Evolutionary conservation across 2,329 filamentous ascomycete species (phyloP).

Genomic region (Diaporthe velutina): DNA sequence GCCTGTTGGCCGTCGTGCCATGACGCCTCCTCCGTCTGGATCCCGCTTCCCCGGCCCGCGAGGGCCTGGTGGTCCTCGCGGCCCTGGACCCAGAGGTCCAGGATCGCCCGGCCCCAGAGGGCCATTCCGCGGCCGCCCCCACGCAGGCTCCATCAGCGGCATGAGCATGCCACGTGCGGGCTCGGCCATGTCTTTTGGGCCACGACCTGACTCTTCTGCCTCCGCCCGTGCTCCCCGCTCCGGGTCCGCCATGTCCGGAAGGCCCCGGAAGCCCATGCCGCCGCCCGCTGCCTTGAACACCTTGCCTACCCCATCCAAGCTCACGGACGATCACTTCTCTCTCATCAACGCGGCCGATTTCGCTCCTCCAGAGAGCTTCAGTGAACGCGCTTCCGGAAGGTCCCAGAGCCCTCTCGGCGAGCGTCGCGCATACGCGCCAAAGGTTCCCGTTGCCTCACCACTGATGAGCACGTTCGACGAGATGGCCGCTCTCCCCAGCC

Average conservation of each 20-base stretch:
- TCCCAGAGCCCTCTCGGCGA: conserved; percentile 75
- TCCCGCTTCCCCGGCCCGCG: conserved; percentile 57
- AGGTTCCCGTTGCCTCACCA: conserved; percentile 80
- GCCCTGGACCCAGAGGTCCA: conserved; percentile 36
- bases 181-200: conserved; percentile 49
- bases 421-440: conserved; percentile 80
- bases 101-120: conserved; percentile 39
- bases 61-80: conserved; percentile 46
- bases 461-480: conserved; percentile 89
- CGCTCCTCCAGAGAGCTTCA: conserved; percentile 79
- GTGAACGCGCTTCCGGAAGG: conserved; percentile 77
- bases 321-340: conserved; percentile 85
- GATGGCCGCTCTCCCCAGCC: conserved; percentile 86
- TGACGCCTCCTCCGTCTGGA: conserved; percentile 87
- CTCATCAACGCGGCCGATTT: conserved; percentile 81
- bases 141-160: conserved; percentile 63
- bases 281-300: conserved; percentile 81
- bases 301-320: conserved; percentile 86
- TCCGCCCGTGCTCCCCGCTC: conserved; percentile 59
- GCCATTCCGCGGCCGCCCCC: conserved; percentile 49
- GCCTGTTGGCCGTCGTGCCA: conserved; percentile 87
- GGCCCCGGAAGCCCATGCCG: conserved; percentile 65
- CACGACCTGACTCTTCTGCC: conserved; percentile 50
- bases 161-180: conserved; percentile 67
- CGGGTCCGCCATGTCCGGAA: conserved; percentile 60